phyloP scores from a whole-genome alignment of 768 basidiomycete species.

The Russula ochroleuca region DNA sequence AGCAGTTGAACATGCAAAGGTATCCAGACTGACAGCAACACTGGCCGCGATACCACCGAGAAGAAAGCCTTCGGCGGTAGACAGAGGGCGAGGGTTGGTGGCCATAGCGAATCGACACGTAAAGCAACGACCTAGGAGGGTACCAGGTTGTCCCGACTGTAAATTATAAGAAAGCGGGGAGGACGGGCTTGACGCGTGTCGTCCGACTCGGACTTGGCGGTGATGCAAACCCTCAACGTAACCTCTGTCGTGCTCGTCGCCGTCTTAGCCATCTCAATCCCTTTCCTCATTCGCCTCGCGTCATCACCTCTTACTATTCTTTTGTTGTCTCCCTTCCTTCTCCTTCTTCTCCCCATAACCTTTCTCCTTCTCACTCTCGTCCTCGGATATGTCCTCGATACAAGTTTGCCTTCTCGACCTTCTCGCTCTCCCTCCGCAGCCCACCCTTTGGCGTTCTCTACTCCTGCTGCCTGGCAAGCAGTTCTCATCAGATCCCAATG shows the following conservation, averaged over 20 bases:
- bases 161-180: background rate
- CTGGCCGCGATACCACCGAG: slow-evolving; percentile 91
- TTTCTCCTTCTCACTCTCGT: slow-evolving; percentile 44
- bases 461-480: slow-evolving; percentile 92
- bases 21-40: slow-evolving; percentile 61
- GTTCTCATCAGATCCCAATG: slow-evolving; percentile 86
- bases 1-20: background rate
- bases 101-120: slow-evolving; percentile 3
- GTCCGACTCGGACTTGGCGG: background rate
- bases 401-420: slow-evolving; percentile 33
- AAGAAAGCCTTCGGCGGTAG: slow-evolving; percentile 75
- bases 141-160: background rate
- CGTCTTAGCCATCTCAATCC: slow-evolving; percentile 53
- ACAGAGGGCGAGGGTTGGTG: slow-evolving; percentile 38
- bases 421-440: slow-evolving; percentile 53
- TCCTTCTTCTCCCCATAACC: slow-evolving; percentile 46
- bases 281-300: slow-evolving; percentile 49
- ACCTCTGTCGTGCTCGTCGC: slow-evolving; percentile 54
- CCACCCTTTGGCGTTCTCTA: slow-evolving; percentile 78
- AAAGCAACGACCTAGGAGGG: background rate
- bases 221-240: slow-evolving; percentile 23
- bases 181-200: background rate
- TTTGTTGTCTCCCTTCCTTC: slow-evolving; percentile 57
- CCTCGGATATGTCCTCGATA: slow-evolving; percentile 57
- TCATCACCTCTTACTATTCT: slow-evolving; percentile 65